Base-by-base conservation (phyloP, 257 asterid genomes). In the Parsonsia alboflavescens region DNA sequence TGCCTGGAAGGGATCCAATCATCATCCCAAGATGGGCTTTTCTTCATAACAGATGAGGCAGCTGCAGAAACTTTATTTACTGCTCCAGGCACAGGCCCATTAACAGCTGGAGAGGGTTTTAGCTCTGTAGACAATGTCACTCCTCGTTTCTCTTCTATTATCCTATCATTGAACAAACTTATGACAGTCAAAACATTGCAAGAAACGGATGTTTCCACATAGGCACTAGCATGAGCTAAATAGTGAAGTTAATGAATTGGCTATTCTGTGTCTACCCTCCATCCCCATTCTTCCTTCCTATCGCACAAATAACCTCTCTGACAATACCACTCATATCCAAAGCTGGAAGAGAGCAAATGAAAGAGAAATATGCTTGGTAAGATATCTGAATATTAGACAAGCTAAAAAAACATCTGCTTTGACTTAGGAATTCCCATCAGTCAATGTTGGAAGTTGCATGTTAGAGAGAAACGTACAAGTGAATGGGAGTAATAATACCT, bases 71-170 rank as follows among this genome's bases (percentile, higher is more conserved):
- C 28, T 86, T 78, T 86, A 73, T 84, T 89, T 59, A 68, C 74
- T 85, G 86, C 96, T 80, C 86, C 91, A 16, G 89, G 76, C 78
- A 80, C 19, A 72, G 64, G 77, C 64, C 84, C 86, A 54, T 85
- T 89, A 42, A 73, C 77, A 46, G 82, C 79, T 71, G 79, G 81
- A 46, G 82, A 68, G 48, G 89, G 62, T 84, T 81, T 89, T 65
- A 78, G 68, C 73, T 90, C 96, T 17, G 90, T 90, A 4, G 91
- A 78, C 78, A 95, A 79, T 56, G 96, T 88, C 67, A 92, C 99
- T 75, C 99, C 99, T 82, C 97, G 83, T 81, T 95, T 95, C 85
- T 90, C 99, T 90, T 95, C 99, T 48, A 95, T 89, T 86, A 88
- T 89, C 87, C 99, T 94, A 88, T 71, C 30, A 81, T 73, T 73